phyloP scores from a whole-genome alignment of 495 filamentous ascomycete genomes.

The Aspergillus conjunctus region DNA sequence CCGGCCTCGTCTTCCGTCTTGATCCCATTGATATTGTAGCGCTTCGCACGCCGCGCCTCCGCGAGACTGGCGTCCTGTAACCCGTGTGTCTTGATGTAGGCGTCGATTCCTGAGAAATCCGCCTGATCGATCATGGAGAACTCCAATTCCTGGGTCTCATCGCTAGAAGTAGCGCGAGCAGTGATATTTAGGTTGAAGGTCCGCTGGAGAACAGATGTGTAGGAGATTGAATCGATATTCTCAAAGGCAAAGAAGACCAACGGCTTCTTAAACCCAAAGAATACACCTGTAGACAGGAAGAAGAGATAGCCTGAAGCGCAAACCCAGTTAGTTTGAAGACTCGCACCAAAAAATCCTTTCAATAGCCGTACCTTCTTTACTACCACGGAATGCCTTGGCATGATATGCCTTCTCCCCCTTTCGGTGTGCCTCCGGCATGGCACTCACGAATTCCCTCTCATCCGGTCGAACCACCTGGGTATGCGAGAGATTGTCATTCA shows the following conservation, averaged over 20 bases:
- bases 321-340: constrained; percentile 12
- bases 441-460: constrained; percentile 75
- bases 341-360: not conserved
- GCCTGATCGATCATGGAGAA: constrained; percentile 88
- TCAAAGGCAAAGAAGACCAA: constrained; percentile 82
- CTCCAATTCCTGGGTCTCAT: constrained; percentile 68
- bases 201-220: constrained; percentile 84
- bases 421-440: constrained; percentile 75
- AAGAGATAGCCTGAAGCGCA: constrained; percentile 72
- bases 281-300: constrained; percentile 80
- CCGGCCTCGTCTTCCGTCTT: constrained; percentile 53
- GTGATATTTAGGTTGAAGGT: constrained; percentile 92
- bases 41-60: constrained; percentile 81
- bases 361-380: constrained; percentile 72
- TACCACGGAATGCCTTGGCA: constrained; percentile 87
- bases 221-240: constrained; percentile 77
- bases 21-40: constrained; percentile 65
- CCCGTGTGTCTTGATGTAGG: constrained; percentile 76
- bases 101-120: constrained; percentile 80
- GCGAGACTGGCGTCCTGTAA: constrained; percentile 93
- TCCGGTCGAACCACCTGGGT: constrained; percentile 68
- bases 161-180: constrained; percentile 47
- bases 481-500: constrained; percentile 59
- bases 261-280: constrained; percentile 97
- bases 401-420: constrained; percentile 91